These are phyloP conservation scores for Talaromyces sp. DNA, from an alignment of 2,329 filamentous ascomycete genomes.

Conservation along the genomic window DNA sequence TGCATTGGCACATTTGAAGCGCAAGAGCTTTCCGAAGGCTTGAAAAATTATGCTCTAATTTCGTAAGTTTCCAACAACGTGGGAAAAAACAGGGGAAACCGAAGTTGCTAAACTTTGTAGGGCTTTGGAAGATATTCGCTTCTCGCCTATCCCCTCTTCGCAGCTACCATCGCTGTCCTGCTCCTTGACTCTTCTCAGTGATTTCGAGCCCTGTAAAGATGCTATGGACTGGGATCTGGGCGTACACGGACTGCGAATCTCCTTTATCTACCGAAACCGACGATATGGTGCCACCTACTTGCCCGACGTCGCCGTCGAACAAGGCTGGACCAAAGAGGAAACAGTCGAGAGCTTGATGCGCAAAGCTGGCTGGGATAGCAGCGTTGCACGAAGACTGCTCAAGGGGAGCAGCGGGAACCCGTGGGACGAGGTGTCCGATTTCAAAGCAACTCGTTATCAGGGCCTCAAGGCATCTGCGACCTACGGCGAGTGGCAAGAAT, in stretches of 20 bases:
- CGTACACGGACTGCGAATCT: slow-evolving; percentile 79
- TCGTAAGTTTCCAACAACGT: slow-evolving; percentile 48
- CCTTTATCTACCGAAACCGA: slow-evolving; percentile 67
- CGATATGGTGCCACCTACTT: slow-evolving; percentile 85
- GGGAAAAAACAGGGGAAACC: neutral
- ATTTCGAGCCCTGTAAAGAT: slow-evolving; percentile 72
- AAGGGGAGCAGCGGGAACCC: slow-evolving; percentile 32
- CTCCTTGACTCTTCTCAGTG: slow-evolving; percentile 73
- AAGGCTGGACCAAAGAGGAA: slow-evolving; percentile 93
- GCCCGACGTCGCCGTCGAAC: slow-evolving; percentile 84
- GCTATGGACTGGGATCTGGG: slow-evolving; percentile 83
- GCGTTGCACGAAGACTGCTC: slow-evolving; percentile 31
- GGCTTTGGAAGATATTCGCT: slow-evolving; percentile 60
- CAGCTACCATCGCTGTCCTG: slow-evolving; percentile 46
- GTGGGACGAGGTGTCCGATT: slow-evolving; percentile 69
- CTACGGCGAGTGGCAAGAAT: slow-evolving; percentile 72
- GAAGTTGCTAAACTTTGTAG: slow-evolving; percentile 26
- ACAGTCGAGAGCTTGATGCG: slow-evolving; percentile 83
- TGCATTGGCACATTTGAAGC: slow-evolving; percentile 94
- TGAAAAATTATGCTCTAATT: slow-evolving; percentile 76
- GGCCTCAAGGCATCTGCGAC: slow-evolving; percentile 68
- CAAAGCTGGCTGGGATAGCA: slow-evolving; percentile 86
- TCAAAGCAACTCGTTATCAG: slow-evolving; percentile 79
- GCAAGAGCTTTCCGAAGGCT: slow-evolving; percentile 65
- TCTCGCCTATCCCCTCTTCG: slow-evolving; percentile 50